Conservation (phyloP, 495 filamentous ascomycete species). For the Tuber melanosporum region DNA sequence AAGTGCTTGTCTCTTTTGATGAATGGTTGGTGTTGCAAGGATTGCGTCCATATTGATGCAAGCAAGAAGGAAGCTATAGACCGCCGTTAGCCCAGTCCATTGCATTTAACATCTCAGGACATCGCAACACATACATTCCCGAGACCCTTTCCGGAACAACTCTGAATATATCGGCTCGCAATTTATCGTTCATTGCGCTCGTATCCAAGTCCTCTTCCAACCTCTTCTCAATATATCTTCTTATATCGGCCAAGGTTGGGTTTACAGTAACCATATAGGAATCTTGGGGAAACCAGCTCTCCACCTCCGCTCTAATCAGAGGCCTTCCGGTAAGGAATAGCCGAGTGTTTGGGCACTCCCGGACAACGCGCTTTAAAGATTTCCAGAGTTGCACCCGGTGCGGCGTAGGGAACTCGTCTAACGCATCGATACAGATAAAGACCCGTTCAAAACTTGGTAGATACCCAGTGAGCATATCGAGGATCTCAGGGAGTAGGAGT, state of each 20-base stretch:
- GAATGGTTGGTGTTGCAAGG: neutral
- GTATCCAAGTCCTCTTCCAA: neutral
- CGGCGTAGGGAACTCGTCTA: neutral
- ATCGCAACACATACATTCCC: neutral
- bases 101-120: neutral
- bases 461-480: neutral
- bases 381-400: neutral
- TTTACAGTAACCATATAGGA: neutral
- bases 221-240: neutral
- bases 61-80: neutral
- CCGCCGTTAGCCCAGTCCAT: neutral
- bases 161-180: neutral
- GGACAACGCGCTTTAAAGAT: neutral
- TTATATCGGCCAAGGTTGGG: neutral
- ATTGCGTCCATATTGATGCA: neutral
- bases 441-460: neutral
- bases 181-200: neutral
- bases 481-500: neutral
- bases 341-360: neutral
- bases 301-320: neutral
- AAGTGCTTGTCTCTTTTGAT: neutral
- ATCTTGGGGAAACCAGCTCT: neutral
- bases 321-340: conserved; percentile 2
- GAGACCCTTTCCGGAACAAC: neutral
- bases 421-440: neutral